Base-by-base conservation (phyloP, 2,329 filamentous ascomycete genomes). In the Aplosporella prunicola region DNA sequence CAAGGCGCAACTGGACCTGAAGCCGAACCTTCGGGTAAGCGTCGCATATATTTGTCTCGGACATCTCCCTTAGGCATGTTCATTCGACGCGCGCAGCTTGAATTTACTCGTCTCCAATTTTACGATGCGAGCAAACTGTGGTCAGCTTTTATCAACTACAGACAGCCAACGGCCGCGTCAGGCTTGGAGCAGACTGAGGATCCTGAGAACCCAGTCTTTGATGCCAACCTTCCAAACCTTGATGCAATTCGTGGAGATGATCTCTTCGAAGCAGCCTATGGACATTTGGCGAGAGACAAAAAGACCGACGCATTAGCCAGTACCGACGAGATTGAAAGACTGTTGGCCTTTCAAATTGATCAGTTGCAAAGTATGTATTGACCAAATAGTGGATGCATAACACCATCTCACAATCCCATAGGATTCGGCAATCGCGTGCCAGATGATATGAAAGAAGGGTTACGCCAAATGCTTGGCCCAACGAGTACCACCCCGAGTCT, bases 281-380 rank as follows among this genome's bases (percentile, higher is more conserved):
- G 68, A 5, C 54, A 60, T 40, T 52, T 73, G 37, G 8, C 13
- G 31, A 15, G 37, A 34, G 55, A 58, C 20, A 22, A 9, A 8
- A 55, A 62, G 26, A 45, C 56, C 4, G 57, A 56, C 5, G 57
- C 60, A 22, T 56, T 58, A 20, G 69, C 84, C 38, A 91, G 85
- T 57, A 78, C 76, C 0, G 80, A 89, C 47, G 86, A 93, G 52
- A 68, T 91, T 6, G 84, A 93, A 53, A 75, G 74, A 20, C 64
- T 95, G 18, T 63, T 96, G 14, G 85, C 93, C 47, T 93, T 91
- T 48, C 88, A 94, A 52, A 80, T 96, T 24, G 80, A 84, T 45
- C 78, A 86, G 56, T 77, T 95, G 63, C 88, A 95, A 56, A 83
- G 82, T 80, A 62, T 51, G 66, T 60, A n/a, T 36, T 13, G n/a